Base-by-base conservation (phyloP, 2,329 filamentous ascomycete species). In the Aureobasidium uvarum region DNA sequence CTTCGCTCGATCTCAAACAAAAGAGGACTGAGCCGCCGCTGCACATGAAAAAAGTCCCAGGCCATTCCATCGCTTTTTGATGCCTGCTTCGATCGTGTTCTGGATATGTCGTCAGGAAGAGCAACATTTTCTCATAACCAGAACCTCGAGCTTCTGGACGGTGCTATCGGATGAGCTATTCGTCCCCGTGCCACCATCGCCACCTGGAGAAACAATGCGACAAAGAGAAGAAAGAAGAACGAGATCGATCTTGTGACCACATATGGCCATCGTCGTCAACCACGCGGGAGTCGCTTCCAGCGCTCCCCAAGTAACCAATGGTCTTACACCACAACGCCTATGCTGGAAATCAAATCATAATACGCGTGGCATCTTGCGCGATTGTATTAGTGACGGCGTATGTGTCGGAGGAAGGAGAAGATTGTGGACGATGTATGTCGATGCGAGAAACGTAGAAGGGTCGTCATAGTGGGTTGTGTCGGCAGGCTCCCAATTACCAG, bases 401-500 rank as follows among this genome's bases (percentile, higher is more conserved):
- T 59, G 51, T 50, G 56, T 56, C 55, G 25, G 56, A 54, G 62
- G 45, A 58, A 28, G 31, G 62, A 63, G 41, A 39, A 50, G 28
- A 43, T 58, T 28, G 52, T 39, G 31, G 41, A 50, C 45, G 62
- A 33, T 56, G 62, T 46, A 41, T 56, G 62, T 45, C 43, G 50
- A 39, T 56, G 41, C 33, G 58, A 51, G 58, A 63, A 63, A 60
- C 56, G 56, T 63, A 54, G 41, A 63, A 54, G 36, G 60, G 60
- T 63, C 51, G 62, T 58, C 62, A 56, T 50, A n/a, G 25, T 56
- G 51, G 20, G 33, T 48, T 39, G 81, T 38, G 28, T 25, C 20
- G 20, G 72, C 98, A 86, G 77, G 99, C 98, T 71, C 95, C 95
- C 25, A 95, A 97, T 51, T 23, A 33, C 33, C 43, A 51, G 58